Percentiles rank a stretch among this genome's conserved stretches.
Conservation (phyloP, 352 stramenopile genomes). For the Phytophthora fragariaefolia region DNA sequence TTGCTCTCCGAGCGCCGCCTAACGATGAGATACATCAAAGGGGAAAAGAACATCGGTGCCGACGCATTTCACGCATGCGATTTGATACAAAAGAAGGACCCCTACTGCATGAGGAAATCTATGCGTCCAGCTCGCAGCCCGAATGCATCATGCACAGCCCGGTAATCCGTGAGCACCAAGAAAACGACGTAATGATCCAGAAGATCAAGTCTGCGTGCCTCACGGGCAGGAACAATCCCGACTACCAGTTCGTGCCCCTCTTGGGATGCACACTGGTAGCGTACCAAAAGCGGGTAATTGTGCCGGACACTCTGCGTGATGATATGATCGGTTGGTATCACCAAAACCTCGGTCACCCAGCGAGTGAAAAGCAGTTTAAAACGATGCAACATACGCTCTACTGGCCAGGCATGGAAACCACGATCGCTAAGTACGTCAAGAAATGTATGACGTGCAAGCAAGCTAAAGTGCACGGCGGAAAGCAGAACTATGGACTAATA, state of each 20-base stretch:
- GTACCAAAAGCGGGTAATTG: conserved; percentile 4
- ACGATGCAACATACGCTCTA: background rate
- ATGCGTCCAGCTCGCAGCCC: background rate
- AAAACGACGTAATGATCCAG: background rate
- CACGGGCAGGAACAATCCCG: background rate
- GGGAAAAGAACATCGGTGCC: background rate
- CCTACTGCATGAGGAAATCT: background rate
- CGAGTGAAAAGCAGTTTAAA: too few species aligned
- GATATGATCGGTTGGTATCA: conserved; percentile 14
- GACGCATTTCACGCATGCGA: background rate
- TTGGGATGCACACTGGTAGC: background rate
- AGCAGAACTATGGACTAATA: background rate
- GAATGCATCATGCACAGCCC: background rate
- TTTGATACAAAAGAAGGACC: background rate
- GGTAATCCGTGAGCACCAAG: conserved; percentile 1
- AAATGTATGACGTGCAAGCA: background rate
- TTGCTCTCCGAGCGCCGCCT: background rate
- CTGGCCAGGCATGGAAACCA: background rate
- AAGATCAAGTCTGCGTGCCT: conserved; percentile 1
- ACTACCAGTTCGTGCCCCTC: background rate
- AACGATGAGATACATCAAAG: background rate
- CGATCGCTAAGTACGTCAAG: background rate
- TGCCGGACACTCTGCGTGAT: conserved; percentile 1
- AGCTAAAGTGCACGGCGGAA: background rate
- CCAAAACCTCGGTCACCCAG: background rate